Evolutionary conservation across 2,329 filamentous ascomycete species (phyloP).

Genomic region (Coleophoma crateriformis): DNA sequence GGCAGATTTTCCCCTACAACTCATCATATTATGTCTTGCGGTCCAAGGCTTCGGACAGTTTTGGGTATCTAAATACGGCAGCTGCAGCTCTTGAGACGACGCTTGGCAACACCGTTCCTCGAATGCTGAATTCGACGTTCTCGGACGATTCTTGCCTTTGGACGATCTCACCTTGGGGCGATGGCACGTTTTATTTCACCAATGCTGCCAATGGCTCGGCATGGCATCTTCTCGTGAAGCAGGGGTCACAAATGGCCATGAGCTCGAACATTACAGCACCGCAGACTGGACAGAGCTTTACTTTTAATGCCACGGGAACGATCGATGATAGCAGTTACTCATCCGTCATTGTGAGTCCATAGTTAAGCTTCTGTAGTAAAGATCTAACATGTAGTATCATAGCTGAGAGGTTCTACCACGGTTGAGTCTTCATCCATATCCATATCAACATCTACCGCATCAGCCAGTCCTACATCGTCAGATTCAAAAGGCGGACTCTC

Average conservation of each 20-base stretch:
- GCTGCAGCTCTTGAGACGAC: conserved; percentile 1
- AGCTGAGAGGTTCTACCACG: too few relatives aligned
- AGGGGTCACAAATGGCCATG: conserved; percentile 8
- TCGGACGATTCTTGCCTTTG: conserved; percentile 11
- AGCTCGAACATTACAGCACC: conserved; percentile 9
- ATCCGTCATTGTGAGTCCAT: conserved; percentile 4
- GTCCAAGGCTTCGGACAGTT: conserved; percentile 3
- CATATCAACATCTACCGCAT: not conserved
- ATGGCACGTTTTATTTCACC: conserved; percentile 12
- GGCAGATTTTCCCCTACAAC: conserved; percentile 11
- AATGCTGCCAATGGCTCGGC: conserved; percentile 11
- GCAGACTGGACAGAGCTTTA: conserved; percentile 6
- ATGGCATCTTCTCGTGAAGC: conserved; percentile 8
- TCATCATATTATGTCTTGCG: conserved; percentile 7
- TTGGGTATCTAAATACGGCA: conserved; percentile 3
- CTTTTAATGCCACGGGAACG: conserved; percentile 2
- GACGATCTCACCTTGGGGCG: conserved; percentile 11
- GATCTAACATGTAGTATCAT: too few relatives aligned
- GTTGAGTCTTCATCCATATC: too few relatives aligned
- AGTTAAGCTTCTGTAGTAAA: too few relatives aligned
- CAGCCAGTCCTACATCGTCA: not conserved
- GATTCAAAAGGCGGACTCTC: not conserved
- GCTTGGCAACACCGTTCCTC: conserved; percentile 6
- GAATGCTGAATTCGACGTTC: conserved; percentile 5
- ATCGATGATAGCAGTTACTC: conserved; percentile 7